phyloP scores from a whole-genome alignment of 2,329 filamentous ascomycete genomes.

The Pseudogymnoascus sp. region DNA sequence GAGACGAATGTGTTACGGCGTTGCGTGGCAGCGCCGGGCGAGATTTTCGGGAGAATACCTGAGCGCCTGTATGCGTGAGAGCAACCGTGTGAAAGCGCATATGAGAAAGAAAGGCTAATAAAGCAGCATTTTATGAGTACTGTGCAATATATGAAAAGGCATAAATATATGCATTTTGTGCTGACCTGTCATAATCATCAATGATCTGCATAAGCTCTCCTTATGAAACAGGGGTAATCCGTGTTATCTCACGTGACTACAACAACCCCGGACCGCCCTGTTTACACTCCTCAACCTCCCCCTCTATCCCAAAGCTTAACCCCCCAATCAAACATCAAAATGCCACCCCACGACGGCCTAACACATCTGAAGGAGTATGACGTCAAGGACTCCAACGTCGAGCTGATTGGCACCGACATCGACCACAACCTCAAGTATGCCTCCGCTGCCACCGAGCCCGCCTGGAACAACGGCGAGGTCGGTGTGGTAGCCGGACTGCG shows the following conservation, averaged over 20 bases:
- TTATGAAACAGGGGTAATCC: neutral
- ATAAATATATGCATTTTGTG: neutral
- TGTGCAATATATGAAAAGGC: neutral
- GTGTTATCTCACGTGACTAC: neutral
- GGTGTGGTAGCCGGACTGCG: conserved; percentile 46
- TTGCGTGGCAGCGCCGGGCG: neutral
- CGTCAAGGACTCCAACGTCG: conserved; percentile 60
- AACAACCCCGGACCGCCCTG: neutral
- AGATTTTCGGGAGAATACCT: neutral
- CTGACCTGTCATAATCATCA: neutral
- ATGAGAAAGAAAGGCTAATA: neutral
- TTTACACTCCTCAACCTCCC: neutral
- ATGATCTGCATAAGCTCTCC: neutral
- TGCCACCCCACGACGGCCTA: conserved; percentile 54
- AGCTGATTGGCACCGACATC: conserved; percentile 54
- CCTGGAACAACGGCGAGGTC: conserved; percentile 51
- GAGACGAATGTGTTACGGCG: neutral
- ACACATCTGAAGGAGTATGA: conserved; percentile 58
- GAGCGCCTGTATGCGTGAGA: neutral
- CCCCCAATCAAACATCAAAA: conserved; percentile 28
- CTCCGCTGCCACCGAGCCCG: conserved; percentile 56
- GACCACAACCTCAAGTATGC: conserved; percentile 62
- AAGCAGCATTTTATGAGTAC: too few relatives aligned
- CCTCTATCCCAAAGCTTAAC: neutral
- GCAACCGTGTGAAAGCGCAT: neutral